A percentile compares a stretch with the other conserved stretches of the same genome.
Evolutionary conservation across 805 yeast genomes (phyloP).

Genomic region (Yarrowia sp.): DNA sequence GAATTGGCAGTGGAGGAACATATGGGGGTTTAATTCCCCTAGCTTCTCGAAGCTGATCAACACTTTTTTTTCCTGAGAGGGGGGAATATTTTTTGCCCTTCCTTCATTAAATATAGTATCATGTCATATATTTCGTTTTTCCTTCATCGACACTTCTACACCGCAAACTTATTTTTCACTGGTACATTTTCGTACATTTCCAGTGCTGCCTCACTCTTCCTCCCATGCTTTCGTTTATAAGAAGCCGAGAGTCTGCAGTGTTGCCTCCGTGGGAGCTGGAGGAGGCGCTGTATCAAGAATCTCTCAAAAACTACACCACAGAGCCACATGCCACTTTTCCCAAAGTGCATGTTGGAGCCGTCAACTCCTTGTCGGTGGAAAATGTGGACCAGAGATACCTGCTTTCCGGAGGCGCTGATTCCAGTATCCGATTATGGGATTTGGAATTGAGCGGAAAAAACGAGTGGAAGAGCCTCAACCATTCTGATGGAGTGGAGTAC

Average conservation of each 20-base stretch:
- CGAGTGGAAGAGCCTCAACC: slow-evolving; percentile 28
- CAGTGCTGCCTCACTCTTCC: background rate
- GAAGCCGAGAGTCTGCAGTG: slow-evolving; percentile 7
- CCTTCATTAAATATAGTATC: too few relatives aligned
- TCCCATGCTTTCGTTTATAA: slow-evolving; percentile 21
- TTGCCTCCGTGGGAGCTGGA: slow-evolving; percentile 12
- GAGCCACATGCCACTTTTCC: slow-evolving; percentile 31
- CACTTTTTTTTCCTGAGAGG: background rate
- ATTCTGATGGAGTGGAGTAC: slow-evolving; percentile 28
- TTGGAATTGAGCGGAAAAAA: slow-evolving; percentile 37
- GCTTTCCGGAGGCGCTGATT: slow-evolving; percentile 73
- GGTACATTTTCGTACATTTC: too few relatives aligned
- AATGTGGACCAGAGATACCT: slow-evolving; percentile 46
- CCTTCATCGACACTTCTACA: too few relatives aligned
- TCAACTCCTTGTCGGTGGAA: slow-evolving; percentile 63
- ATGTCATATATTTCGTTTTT: background rate
- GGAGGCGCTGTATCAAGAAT: slow-evolving; percentile 27
- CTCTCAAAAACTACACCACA: slow-evolving; percentile 5
- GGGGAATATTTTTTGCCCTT: background rate
- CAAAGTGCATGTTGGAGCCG: slow-evolving; percentile 44
- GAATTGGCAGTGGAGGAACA: slow-evolving; percentile 22
- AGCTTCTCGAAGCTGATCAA: slow-evolving; percentile 26
- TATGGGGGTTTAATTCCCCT: slow-evolving; percentile 24
- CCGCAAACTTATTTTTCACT: too few relatives aligned
- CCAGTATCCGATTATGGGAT: slow-evolving; percentile 68